Base-by-base conservation (phyloP, 2,329 filamentous ascomycete species). In the Fusarium abutilonis region DNA sequence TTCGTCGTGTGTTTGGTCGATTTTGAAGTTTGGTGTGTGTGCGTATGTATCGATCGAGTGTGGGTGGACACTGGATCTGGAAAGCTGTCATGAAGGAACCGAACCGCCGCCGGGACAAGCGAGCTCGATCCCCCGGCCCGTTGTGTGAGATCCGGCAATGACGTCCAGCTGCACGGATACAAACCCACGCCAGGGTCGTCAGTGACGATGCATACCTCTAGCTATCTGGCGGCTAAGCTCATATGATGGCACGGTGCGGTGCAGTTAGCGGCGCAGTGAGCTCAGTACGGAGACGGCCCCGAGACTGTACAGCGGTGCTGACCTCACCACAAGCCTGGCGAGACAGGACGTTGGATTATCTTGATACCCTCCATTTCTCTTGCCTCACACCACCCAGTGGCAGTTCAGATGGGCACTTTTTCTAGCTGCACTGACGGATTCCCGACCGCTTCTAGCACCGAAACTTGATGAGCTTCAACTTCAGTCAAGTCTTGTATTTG, bases 331-430 rank as follows among this genome's bases (percentile, higher is more conserved):
- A 46, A 64, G 46, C 42, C 39, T 44, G 46, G 42, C 53, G 41
- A 60, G 56, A 60, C 32, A 8, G 51, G 49, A 68, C 53, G 46
- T 55, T 59, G 54, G 56, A 65, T 49, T 56, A 56, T 54, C 36
- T 56, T 32, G 54, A 70, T 70, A 50, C 63, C 67, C 56, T 70
- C 67, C 67, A 60, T 64, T 66, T 58, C 47, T 40, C 55, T 63
- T 54, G 44, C 60, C 45, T 61, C 51, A 47, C 59, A 61, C 66
- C 56, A 60, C 55, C 56, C 52, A 58, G 50, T 60, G 54, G 45
- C 45, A 47, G 32, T 38, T 52, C 47, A 52, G 46, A 52, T 44
- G 38, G 52, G 40, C 19, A 40, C 36, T 47, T 45, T 57, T 51
- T 63, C 8, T 8, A 49, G 50, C 64, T 54, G 63, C 52, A 52